A percentile compares a stretch with the other conserved stretches of the same genome.
Conservation (phyloP, 2,329 filamentous ascomycete species). For the Venturia carpophila region DNA sequence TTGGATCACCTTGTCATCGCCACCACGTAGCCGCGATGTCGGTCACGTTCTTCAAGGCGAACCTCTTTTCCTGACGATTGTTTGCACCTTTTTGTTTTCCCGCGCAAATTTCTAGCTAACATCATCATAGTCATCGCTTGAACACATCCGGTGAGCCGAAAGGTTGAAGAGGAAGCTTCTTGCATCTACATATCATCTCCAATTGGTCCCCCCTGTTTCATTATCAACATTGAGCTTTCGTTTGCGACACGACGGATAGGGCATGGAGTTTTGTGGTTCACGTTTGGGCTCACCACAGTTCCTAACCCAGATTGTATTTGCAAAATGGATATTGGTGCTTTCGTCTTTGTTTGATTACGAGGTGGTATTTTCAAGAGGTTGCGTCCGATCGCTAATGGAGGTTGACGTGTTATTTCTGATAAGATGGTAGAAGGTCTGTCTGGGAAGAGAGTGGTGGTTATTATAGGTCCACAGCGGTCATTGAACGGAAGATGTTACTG, state of each 20-base stretch:
- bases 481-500: not conserved
- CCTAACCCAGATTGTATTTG: not conserved
- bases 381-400: conserved; percentile 1
- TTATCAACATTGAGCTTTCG: conserved; percentile 6
- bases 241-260: not conserved
- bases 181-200: not conserved
- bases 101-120: not conserved
- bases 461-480: not conserved
- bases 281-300: not conserved
- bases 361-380: not conserved
- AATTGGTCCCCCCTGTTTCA: not conserved
- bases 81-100: not conserved
- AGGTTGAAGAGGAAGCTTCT: not conserved
- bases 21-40: not conserved
- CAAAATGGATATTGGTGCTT: not conserved
- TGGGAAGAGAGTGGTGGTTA: not conserved
- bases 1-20: not conserved
- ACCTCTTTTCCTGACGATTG: not conserved
- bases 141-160: not conserved
- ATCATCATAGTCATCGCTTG: not conserved
- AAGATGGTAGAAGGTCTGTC: not conserved
- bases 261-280: not conserved
- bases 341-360: conserved; percentile 6
- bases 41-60: not conserved
- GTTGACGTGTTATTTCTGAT: not conserved